These are phyloP conservation scores for Naganishia kalamii DNA, from an alignment of 768 basidiomycete genomes.

Conservation along the genomic window DNA sequence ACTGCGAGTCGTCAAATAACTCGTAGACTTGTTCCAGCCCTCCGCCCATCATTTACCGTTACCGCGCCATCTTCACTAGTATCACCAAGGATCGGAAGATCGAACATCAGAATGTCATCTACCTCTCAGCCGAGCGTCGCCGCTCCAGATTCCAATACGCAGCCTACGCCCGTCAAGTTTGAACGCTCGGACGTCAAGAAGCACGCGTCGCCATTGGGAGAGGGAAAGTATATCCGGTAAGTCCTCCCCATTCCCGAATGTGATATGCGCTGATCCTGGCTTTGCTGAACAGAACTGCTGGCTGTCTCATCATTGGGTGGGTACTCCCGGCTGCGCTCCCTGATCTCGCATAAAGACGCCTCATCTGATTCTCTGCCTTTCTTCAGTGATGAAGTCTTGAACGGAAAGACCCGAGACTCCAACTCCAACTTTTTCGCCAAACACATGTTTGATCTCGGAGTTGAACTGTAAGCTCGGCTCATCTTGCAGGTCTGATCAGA, in stretches of 20 bases:
- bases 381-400: constrained; percentile 77
- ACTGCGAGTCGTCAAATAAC: no score
- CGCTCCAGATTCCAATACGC: not conserved
- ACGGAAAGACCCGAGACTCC: constrained; percentile 70
- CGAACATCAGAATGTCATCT: not conserved
- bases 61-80: no score
- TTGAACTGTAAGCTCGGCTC: constrained; percentile 39
- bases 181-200: not conserved
- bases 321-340: not conserved
- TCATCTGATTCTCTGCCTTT: not conserved
- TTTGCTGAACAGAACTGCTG: constrained; percentile 33
- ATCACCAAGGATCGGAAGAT: not conserved
- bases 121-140: not conserved
- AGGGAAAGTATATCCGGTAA: constrained; percentile 60
- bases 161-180: constrained; percentile 13
- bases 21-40: no score
- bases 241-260: not conserved
- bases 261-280: not conserved
- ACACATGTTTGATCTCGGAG: constrained; percentile 76
- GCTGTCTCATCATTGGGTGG: constrained; percentile 47
- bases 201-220: constrained; percentile 53
- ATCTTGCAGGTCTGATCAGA: not conserved
- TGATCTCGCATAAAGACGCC: not conserved
- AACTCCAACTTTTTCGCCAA: constrained; percentile 82
- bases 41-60: no score